phyloP scores from a whole-genome alignment of 371 early-diverging fungal genomes.

The Syncephalastrum sp. region DNA sequence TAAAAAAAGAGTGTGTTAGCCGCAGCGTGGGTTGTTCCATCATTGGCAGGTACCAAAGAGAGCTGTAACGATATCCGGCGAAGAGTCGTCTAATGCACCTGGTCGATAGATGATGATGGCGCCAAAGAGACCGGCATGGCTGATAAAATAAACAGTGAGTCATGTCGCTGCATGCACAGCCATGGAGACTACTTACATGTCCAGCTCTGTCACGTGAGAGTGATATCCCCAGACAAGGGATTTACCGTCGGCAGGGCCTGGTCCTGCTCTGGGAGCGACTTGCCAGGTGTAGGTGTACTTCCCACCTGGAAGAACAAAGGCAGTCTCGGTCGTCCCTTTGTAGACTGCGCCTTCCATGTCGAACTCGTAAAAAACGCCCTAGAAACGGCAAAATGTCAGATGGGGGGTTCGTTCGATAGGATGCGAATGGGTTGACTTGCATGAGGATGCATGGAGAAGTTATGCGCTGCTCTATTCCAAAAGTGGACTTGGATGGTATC shows the following conservation, averaged over 20 bases:
- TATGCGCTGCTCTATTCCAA: conserved; percentile 38
- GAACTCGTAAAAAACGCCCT: conserved; percentile 49
- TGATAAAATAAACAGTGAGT: conserved; percentile 2
- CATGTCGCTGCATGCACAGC: too few species aligned
- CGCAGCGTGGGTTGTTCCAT: not conserved
- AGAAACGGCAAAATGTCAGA: not conserved
- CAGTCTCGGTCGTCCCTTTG: conserved; percentile 28
- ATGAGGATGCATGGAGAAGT: conserved; percentile 53
- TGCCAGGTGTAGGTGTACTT: conserved; percentile 47
- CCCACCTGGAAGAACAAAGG: conserved; percentile 34
- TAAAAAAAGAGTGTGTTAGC: not conserved
- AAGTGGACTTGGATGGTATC: conserved; percentile 45
- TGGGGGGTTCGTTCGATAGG: too few species aligned
- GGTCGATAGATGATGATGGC: conserved; percentile 44
- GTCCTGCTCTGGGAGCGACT: conserved; percentile 40
- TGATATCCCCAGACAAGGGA: conserved; percentile 53
- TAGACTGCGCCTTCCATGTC: conserved; percentile 54
- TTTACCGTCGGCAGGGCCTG: conserved; percentile 45
- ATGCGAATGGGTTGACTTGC: conserved; percentile 17
- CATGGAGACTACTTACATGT: conserved; percentile 27
- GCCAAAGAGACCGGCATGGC: conserved; percentile 48
- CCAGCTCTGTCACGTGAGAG: conserved; percentile 45
- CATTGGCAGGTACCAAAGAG: conserved; percentile 26
- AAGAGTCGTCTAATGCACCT: conserved; percentile 24
- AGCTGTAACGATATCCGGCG: conserved; percentile 35